These are phyloP conservation scores for Talaromyces proteolyticus DNA, from an alignment of 495 filamentous ascomycete genomes.

Conservation along the genomic window DNA sequence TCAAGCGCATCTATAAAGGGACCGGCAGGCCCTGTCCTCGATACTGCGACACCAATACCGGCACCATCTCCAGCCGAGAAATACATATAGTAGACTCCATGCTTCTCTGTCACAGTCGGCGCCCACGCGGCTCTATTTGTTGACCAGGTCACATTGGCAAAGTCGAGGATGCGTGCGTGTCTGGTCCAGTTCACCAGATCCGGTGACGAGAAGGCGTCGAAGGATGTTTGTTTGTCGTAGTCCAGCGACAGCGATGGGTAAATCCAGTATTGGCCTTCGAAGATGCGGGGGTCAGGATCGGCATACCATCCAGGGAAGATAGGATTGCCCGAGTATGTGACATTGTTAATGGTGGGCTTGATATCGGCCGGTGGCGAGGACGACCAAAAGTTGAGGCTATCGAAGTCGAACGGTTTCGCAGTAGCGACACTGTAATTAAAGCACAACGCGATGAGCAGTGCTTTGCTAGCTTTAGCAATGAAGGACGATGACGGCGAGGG, in stretches of 20 bases:
- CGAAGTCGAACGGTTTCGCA: no score
- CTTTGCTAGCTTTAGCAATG: background rate
- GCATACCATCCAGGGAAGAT: conserved; percentile 41
- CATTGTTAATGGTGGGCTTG: background rate
- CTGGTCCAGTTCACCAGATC: conserved; percentile 40
- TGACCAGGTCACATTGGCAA: conserved; percentile 32
- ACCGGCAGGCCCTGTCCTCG: conserved; percentile 27
- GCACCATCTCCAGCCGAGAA: conserved; percentile 41
- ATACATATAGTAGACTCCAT: conserved; percentile 40
- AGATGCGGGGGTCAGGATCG: conserved; percentile 40
- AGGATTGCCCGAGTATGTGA: conserved; percentile 23
- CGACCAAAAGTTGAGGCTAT: no score
- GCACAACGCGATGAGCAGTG: no score
- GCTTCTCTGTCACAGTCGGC: conserved; percentile 28
- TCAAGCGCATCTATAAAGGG: conserved; percentile 39
- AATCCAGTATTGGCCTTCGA: conserved; percentile 33
- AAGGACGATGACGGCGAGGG: background rate
- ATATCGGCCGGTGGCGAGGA: no score
- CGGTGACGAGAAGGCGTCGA: conserved; percentile 41
- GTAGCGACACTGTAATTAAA: no score
- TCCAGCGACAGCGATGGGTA: conserved; percentile 34
- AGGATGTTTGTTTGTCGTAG: conserved; percentile 36
- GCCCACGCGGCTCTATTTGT: conserved; percentile 37
- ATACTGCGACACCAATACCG: conserved; percentile 38
- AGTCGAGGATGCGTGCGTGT: conserved; percentile 30